Evolutionary conservation across 169 alveolate species (phyloP).

Genomic region (Plasmodium relictum): DNA sequence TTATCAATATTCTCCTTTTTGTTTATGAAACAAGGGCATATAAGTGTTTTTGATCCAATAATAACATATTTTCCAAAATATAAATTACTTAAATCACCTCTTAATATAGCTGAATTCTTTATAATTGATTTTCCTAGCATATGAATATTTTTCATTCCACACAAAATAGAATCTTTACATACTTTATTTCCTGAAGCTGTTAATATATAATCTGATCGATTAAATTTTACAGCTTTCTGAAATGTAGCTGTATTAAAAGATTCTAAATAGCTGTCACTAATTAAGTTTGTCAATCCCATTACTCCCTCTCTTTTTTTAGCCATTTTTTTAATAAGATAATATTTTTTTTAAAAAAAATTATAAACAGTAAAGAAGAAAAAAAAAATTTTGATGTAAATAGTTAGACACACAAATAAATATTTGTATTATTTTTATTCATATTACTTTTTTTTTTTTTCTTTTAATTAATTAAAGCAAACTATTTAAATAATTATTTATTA

Average conservation of each 20-base stretch:
- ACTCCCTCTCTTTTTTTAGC: not conserved
- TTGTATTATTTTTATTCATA: not conserved
- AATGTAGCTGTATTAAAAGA: conserved; percentile 51
- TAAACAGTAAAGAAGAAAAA: conserved; percentile 6
- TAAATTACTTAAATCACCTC: conserved; percentile 89
- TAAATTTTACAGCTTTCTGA: conserved; percentile 26
- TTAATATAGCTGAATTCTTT: conserved; percentile 82
- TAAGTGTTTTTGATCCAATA: conserved; percentile 83
- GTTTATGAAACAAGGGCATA: conserved; percentile 86
- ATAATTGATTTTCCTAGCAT: conserved; percentile 87
- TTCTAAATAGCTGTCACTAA: conserved; percentile 61
- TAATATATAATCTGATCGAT: conserved; percentile 45
- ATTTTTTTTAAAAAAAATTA: not conserved
- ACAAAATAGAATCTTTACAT: conserved; percentile 50
- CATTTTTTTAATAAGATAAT: not conserved
- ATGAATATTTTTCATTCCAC: conserved; percentile 86
- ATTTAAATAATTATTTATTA: no score
- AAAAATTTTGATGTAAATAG: not conserved
- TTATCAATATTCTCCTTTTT: not conserved
- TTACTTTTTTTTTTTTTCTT: no score
- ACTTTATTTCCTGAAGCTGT: conserved; percentile 77
- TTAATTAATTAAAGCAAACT: no score
- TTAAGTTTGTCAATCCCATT: conserved; percentile 21
- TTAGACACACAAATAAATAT: not conserved
- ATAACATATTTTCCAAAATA: conserved; percentile 86